Evolutionary conservation across 108 stramenopile species (phyloP).

Genomic region (Cyclotella sp.): DNA sequence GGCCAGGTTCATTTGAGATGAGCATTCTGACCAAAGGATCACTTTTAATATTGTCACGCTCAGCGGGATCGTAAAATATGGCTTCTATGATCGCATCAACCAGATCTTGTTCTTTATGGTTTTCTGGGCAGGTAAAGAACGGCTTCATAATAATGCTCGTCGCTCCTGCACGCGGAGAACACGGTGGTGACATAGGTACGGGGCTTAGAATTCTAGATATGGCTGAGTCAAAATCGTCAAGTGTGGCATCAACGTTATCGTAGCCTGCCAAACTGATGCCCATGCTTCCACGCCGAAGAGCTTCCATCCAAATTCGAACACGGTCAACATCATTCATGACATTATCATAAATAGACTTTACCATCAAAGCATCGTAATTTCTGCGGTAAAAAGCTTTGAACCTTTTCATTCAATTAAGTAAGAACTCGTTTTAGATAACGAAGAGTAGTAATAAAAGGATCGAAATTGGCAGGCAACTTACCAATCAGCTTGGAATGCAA

Average conservation of each 20-base stretch:
- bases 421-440: neutral
- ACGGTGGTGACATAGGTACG: slow-evolving; percentile 9
- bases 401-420: neutral
- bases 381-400: slow-evolving; percentile 83
- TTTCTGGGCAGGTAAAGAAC: slow-evolving; percentile 64
- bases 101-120: slow-evolving; percentile 70
- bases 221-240: slow-evolving; percentile 28
- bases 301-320: slow-evolving; percentile 81
- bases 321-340: slow-evolving; percentile 83
- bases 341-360: slow-evolving; percentile 80
- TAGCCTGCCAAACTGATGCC: slow-evolving; percentile 16
- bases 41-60: slow-evolving; percentile 56
- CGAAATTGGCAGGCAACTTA: slow-evolving; percentile 7
- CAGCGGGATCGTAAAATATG: slow-evolving; percentile 72
- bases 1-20: slow-evolving; percentile 77
- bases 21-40: slow-evolving; percentile 82
- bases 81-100: slow-evolving; percentile 88
- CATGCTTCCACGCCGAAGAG: slow-evolving; percentile 44
- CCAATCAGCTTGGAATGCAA: slow-evolving; percentile 81
- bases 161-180: slow-evolving; percentile 8
- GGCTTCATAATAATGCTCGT: slow-evolving; percentile 19
- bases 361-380: slow-evolving; percentile 90
- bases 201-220: slow-evolving; percentile 19
- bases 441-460: neutral
- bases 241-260: slow-evolving; percentile 20